Base-by-base conservation (phyloP, 371 early-diverging fungal genomes). In the Mortierella sp. region DNA sequence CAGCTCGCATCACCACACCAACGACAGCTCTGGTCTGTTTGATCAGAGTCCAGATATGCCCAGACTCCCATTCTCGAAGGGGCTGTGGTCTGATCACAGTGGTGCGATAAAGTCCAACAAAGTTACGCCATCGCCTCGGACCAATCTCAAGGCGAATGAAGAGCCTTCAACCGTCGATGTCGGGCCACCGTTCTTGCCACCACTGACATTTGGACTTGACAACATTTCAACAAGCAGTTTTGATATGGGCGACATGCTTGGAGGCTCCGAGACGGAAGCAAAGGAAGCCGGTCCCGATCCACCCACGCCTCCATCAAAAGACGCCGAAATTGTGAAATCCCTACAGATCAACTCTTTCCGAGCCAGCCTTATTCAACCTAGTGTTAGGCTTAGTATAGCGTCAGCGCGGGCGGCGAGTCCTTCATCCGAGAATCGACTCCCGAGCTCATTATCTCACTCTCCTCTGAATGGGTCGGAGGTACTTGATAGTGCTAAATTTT, bases 131-230 rank as follows among this genome's bases (percentile, higher is more conserved):
- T 55, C 55, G 8, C 11, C 55, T 12, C 32, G 22, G 58, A 28
- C 51, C 51, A 20, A 54, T 64, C 5, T 35, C 73, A 78, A 73
- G 30, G 12, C 55, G 3, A 49, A n/a, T 49, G 49, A 49, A 20
- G 49, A 20, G n/a, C n/a, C 49, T 20, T 49, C 51, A 51, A n/a
- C 22, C 4, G n/a, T 12, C 18, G 66, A 75, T 43, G 64, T 66
- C 5, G 80, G 80, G 8, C 80, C 80, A 14, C 80, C 80, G 14
- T 71, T 79, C 57, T 51, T 79, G 0, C 80, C 80, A 26, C 75
- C 80, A 2, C 72, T 79, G 28, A 35, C 47, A 1, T 79, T 79
- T 43, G 80, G 71, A 39, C 49, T 79, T 35, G 75, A 79, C 12
- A 72, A 75, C 11, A 63, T 68, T 24, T 62, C 62, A 20, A 47